A percentile compares a stretch with the other conserved stretches of the same genome.
These are phyloP conservation scores for Vanderwaltozyma yarrowii DNA, from an alignment of 805 yeast species.

Conservation along the genomic window DNA sequence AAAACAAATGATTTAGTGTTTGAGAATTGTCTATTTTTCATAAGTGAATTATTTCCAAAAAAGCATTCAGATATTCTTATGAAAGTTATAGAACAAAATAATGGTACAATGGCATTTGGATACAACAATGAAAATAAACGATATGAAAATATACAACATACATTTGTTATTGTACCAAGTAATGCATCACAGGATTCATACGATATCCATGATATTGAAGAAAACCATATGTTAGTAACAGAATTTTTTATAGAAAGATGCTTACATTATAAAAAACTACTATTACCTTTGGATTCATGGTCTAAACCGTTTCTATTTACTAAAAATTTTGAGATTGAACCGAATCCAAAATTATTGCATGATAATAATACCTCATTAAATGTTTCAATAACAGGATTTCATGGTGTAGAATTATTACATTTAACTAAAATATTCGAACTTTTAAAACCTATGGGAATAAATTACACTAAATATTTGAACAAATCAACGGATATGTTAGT, in stretches of 20 bases:
- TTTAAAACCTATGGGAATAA: slow-evolving; percentile 32
- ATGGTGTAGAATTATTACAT: slow-evolving; percentile 68
- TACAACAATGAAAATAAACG: no score
- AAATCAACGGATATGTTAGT: slow-evolving; percentile 23
- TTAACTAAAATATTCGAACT: slow-evolving; percentile 48
- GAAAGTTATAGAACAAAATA: slow-evolving; percentile 19
- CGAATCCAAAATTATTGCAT: slow-evolving; percentile 18
- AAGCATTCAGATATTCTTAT: slow-evolving; percentile 14
- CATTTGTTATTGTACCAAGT: slow-evolving; percentile 17
- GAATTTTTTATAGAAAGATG: slow-evolving; percentile 79
- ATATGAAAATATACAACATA: slow-evolving; percentile 1
- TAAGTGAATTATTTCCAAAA: slow-evolving; percentile 11
- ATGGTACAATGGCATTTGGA: slow-evolving; percentile 11
- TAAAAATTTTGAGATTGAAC: slow-evolving; percentile 17
- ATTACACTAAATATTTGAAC: slow-evolving; percentile 19
- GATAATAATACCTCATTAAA: slow-evolving; percentile 5
- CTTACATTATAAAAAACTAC: slow-evolving; percentile 42
- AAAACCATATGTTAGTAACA: slow-evolving; percentile 46
- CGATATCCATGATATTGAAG: neutral
- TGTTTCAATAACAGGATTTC: slow-evolving; percentile 60
- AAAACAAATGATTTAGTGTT: slow-evolving; percentile 5
- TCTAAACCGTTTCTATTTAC: slow-evolving; percentile 38
- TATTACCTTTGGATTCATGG: slow-evolving; percentile 48
- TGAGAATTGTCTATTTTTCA: slow-evolving; percentile 7
- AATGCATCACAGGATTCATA: slow-evolving; percentile 9